Evolutionary conservation across 768 basidiomycete species (phyloP).

Genomic region (Trametes cinnabarina): DNA sequence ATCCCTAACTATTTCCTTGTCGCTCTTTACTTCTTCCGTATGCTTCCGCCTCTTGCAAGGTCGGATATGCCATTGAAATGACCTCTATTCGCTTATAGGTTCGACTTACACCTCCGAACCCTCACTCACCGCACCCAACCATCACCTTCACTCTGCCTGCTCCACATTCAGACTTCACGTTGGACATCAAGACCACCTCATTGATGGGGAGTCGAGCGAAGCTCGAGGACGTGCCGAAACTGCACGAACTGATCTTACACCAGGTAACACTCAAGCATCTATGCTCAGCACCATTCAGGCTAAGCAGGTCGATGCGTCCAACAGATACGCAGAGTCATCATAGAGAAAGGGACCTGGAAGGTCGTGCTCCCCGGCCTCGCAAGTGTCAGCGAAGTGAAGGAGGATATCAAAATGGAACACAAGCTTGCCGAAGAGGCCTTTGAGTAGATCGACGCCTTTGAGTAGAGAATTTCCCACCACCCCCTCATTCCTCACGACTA

Average conservation of each 20-base stretch:
- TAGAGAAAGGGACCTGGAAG: constrained; percentile 57
- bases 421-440: background rate
- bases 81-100: constrained; percentile 58
- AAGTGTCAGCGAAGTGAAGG: constrained; percentile 32
- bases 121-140: constrained; percentile 50
- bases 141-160: constrained; percentile 76
- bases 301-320: constrained; percentile 24
- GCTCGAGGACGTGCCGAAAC: constrained; percentile 93
- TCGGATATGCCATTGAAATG: too few species aligned
- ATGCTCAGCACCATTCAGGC: constrained; percentile 15
- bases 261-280: constrained; percentile 54
- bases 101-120: constrained; percentile 59
- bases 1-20: constrained; percentile 75
- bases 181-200: constrained; percentile 85
- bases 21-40: constrained; percentile 68
- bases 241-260: constrained; percentile 90
- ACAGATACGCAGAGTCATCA: constrained; percentile 33
- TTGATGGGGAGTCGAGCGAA: constrained; percentile 97
- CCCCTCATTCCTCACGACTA: background rate
- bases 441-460: background rate
- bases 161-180: constrained; percentile 59
- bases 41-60: too few species aligned
- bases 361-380: constrained; percentile 65
- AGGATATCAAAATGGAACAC: constrained; percentile 32
- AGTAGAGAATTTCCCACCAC: too few species aligned